Base-by-base conservation (phyloP, 208 protist species). In the Wallacemonas sp. region DNA sequence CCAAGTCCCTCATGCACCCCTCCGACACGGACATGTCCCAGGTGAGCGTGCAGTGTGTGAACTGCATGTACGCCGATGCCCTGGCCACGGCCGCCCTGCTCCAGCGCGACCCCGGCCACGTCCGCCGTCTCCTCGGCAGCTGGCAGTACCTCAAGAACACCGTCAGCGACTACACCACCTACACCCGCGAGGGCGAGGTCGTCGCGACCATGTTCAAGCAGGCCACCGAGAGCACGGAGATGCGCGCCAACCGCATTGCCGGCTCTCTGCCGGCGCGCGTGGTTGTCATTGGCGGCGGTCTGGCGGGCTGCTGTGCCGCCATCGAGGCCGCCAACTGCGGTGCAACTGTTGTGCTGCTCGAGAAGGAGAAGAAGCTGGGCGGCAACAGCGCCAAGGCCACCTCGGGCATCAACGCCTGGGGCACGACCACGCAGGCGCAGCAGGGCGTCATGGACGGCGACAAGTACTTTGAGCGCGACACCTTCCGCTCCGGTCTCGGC, bases 361-460 rank as follows among this genome's bases (percentile, higher is more conserved):
- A 98, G 54, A 98, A 98, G 81, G 86, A 93, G 63, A 3, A 42
- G 28, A 82, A 73, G 59, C 46, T 97, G 12, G 97, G 97, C 28
- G 97, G 97, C 61, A 99, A 99, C 80, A 98, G 92, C 38, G 94
- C 92, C 52, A 99, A 99, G 84, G 97, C 97, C 10, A 97, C 92
- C 8, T 98, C 94, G 23, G 97, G 97, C 72, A 99, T 99, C 65
- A 99, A 99, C 72, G 96, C 74, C 20, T 92, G 87, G 76, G 77
- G 78, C 28, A 97, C 97, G 7, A 76, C 77, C 41, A 84, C 91
- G 22, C 96, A 99, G 84, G 80, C 77, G 26, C 64, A 84, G 73
- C 46, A 74, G 36, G 78, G 79, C 45, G 54, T 95, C 62, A 72
- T 79, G 46, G 89, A 95, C 67, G 74, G 59, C 52, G 77, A 78